Base-by-base conservation (phyloP, 2,329 filamentous ascomycete genomes). In the Ophiosphaerella narmari region DNA sequence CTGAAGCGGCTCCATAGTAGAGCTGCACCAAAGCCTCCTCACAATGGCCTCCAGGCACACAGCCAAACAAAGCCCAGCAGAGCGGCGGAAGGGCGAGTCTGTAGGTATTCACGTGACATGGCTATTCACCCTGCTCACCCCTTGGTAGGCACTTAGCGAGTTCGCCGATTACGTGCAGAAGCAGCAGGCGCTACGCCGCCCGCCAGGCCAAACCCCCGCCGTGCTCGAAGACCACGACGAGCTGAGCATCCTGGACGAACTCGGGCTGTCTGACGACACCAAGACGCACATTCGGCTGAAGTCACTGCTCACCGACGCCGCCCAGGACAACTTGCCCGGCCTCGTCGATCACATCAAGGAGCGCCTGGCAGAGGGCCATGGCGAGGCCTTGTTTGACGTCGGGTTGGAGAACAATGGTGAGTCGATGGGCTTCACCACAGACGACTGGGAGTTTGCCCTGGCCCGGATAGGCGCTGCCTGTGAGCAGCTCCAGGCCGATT, bases 121-220 rank as follows among this genome's bases (percentile, higher is more conserved):
- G 29, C n/a, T 14, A 21, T 41, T n/a, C n/a, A 24, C 23, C 8
- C 12, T 7, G 16, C 35, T 43, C 14, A 46, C 48, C 49, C 16
- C 6, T 7, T 29, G 2, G 48, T 54, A 86, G 84, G 92, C 93
- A 11, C 82, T 99, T 48, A 94, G 89, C 78, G 94, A 97, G 65
- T 99, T 99, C 72, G 91, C 92, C 73, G 94, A 99, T 67, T 97
- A 97, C 67, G 94, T 97, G 59, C 91, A 97, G 74, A 89, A 91
- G 72, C 92, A 97, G 72, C 94, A 97, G 74, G 86, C 86, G 12
- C 75, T 87, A 42, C 86, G 89, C 39, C 75, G 74, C 36, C 71
- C 73, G 35, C 72, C 77, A 13, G 66, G 71, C 47, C 62, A 71
- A 26, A 70, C 42, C 44, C 60, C 49, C 55, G 69, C 72, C 35